These are phyloP conservation scores for Spiraea crenata DNA, from an alignment of 331 rosid genomes.

Conservation along the genomic window DNA sequence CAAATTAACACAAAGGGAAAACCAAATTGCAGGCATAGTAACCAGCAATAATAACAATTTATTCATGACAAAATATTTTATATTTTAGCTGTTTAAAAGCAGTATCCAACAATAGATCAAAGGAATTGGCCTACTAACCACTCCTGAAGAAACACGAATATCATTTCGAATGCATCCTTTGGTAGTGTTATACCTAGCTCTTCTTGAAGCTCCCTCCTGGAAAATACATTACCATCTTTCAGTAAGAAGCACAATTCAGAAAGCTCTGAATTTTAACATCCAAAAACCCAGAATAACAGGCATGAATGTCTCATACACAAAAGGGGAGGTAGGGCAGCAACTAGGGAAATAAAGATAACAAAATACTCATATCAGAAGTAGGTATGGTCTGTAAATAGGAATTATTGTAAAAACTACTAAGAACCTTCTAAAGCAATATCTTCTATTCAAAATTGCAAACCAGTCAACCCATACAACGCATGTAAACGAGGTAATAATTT, in stretches of 20 bases:
- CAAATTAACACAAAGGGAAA: neutral
- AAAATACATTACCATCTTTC: conserved; percentile 25
- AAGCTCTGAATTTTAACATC: neutral
- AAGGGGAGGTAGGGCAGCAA: neutral
- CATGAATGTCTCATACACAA: conserved; percentile 3
- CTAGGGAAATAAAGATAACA: neutral
- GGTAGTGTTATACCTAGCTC: conserved; percentile 90
- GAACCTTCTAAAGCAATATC: neutral
- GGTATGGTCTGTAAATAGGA: neutral
- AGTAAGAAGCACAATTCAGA: conserved; percentile 8
- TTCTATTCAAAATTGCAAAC: neutral
- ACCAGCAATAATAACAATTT: neutral
- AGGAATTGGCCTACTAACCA: conserved; percentile 47
- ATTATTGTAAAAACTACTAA: neutral
- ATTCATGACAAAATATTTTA: neutral
- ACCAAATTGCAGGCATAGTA: neutral
- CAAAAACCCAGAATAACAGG: neutral
- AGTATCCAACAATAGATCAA: neutral
- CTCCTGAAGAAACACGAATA: conserved; percentile 71
- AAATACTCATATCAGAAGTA: neutral
- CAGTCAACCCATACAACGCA: neutral
- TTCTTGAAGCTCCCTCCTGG: conserved; percentile 91
- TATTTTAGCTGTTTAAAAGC: neutral
- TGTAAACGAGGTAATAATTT: neutral
- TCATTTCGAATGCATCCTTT: conserved; percentile 78